A percentile compares a stretch with the other conserved stretches of the same genome.
Conservation (phyloP, 345 rosid genomes). For the Lepidium aucheri region DNA sequence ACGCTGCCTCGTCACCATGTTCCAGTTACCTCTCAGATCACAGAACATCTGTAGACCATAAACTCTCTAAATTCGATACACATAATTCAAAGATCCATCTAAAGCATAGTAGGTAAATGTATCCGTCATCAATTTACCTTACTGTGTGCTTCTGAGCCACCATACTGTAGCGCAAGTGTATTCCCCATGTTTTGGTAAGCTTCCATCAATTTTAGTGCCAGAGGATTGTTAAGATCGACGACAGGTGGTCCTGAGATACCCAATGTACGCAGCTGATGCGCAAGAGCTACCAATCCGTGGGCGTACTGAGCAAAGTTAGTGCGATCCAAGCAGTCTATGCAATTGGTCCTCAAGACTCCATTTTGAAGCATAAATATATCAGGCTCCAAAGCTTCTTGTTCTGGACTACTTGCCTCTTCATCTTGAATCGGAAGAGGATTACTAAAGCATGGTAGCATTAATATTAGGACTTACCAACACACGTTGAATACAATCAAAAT, state of each 20-base stretch:
- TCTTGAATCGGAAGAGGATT: slow-evolving; percentile 19
- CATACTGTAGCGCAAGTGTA: slow-evolving; percentile 83
- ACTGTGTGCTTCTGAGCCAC: slow-evolving; percentile 94
- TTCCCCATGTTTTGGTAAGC: slow-evolving; percentile 80
- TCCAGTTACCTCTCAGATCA: slow-evolving; percentile 24
- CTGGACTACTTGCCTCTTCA: slow-evolving; percentile 24
- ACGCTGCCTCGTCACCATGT: slow-evolving; percentile 17
- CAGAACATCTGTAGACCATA: slow-evolving; percentile 20
- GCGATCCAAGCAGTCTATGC: slow-evolving; percentile 94
- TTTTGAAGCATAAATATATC: slow-evolving; percentile 42
- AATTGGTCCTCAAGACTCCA: slow-evolving; percentile 86
- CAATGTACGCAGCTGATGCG: slow-evolving; percentile 52
- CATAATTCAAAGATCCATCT: not conserved
- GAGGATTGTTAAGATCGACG: slow-evolving; percentile 53
- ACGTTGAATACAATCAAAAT: not conserved
- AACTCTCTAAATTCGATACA: not conserved
- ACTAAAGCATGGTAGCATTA: slow-evolving; percentile 37
- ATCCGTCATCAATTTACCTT: slow-evolving; percentile 41
- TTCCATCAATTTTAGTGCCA: slow-evolving; percentile 60
- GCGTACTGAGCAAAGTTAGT: slow-evolving; percentile 93
- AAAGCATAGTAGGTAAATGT: not conserved
- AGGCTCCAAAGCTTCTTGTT: slow-evolving; percentile 15
- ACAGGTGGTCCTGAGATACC: slow-evolving; percentile 45
- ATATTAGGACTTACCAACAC: slow-evolving; percentile 4
- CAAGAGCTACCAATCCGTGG: slow-evolving; percentile 72